Percentiles rank a stretch among this genome's conserved stretches.
phyloP scores from a whole-genome alignment of 805 yeast genomes.

The Metschnikowia corniflorae region DNA sequence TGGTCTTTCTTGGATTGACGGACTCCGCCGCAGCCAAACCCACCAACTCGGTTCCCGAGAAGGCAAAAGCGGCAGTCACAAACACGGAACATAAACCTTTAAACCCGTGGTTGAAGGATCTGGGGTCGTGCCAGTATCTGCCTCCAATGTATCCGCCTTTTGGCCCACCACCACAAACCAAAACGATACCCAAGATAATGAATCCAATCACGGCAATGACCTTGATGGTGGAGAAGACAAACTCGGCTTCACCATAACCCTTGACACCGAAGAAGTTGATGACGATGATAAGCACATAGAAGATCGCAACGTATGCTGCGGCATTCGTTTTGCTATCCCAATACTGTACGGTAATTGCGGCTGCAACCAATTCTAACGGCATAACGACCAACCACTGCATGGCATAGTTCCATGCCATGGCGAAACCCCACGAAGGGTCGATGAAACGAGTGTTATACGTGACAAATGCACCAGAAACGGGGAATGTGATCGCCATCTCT shows the following conservation, averaged over 20 bases:
- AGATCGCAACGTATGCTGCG: slow-evolving; percentile 55
- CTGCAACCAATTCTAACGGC: slow-evolving; percentile 37
- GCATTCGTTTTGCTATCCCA: slow-evolving; percentile 46
- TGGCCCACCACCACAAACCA: slow-evolving; percentile 57
- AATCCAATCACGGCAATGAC: slow-evolving; percentile 58
- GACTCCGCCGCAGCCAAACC: slow-evolving; percentile 70
- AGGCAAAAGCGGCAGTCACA: slow-evolving; percentile 61
- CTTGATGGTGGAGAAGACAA: slow-evolving; percentile 51
- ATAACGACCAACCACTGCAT: slow-evolving; percentile 36
- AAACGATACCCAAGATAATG: slow-evolving; percentile 50
- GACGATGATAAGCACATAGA: slow-evolving; percentile 46
- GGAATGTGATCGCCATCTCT: slow-evolving; percentile 53
- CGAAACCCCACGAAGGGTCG: slow-evolving; percentile 25
- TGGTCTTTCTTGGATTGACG: slow-evolving; percentile 54
- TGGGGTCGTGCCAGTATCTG: slow-evolving; percentile 56
- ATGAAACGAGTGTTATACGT: slow-evolving; percentile 22
- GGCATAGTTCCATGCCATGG: slow-evolving; percentile 34
- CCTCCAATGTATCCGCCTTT: slow-evolving; percentile 58
- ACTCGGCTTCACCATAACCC: slow-evolving; percentile 71
- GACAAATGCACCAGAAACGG: slow-evolving; percentile 28
- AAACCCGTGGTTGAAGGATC: slow-evolving; percentile 54
- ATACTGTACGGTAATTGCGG: slow-evolving; percentile 38
- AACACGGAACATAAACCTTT: slow-evolving; percentile 62
- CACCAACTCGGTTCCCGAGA: slow-evolving; percentile 63
- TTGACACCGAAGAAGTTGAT: slow-evolving; percentile 60